Percentiles rank a stretch among this genome's conserved stretches.
Evolutionary conservation across 352 stramenopile genomes (phyloP).

Genomic region (Detonula confervacea): DNA sequence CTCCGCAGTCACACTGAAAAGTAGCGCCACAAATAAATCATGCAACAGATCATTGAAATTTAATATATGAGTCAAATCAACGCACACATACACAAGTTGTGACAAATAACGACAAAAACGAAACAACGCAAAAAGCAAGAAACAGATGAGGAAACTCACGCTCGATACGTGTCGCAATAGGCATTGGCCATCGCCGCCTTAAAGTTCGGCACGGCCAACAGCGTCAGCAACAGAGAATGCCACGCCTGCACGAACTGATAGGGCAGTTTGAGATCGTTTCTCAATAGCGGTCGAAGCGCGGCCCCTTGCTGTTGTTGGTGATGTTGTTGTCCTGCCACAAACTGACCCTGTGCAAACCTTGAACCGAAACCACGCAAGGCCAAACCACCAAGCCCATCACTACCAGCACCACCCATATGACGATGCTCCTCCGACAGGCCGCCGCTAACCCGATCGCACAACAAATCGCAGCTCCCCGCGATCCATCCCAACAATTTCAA

Average conservation of each 20-base stretch:
- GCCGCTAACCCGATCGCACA: slow-evolving; percentile 70
- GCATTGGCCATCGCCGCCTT: slow-evolving; percentile 94
- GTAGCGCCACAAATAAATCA: background rate
- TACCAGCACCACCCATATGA: background rate
- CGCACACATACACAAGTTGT: too few relatives aligned
- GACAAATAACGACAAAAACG: too few relatives aligned
- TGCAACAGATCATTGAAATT: too few relatives aligned
- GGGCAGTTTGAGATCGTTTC: slow-evolving; percentile 78
- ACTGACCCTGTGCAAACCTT: too few relatives aligned
- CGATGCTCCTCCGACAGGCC: slow-evolving; percentile 43
- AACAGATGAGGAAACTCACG: too few relatives aligned
- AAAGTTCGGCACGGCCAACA: slow-evolving; percentile 96
- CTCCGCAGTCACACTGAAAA: slow-evolving; percentile 74
- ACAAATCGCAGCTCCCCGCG: slow-evolving; percentile 73
- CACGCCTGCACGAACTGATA: slow-evolving; percentile 71
- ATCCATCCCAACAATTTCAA: slow-evolving; percentile 69
- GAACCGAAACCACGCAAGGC: background rate
- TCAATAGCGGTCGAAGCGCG: slow-evolving; percentile 72
- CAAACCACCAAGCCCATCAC: background rate
- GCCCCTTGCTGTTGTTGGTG: too few relatives aligned
- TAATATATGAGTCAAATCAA: too few relatives aligned
- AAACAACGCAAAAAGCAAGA: too few relatives aligned
- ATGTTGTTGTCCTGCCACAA: too few relatives aligned
- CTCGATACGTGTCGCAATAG: slow-evolving; percentile 94
- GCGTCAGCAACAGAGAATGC: slow-evolving; percentile 93